Evolutionary conservation across 73 alveolate genomes (phyloP), one percentile per base, ranked within the genome.

Genomic region (Paramecium octaurelia): DNA sequence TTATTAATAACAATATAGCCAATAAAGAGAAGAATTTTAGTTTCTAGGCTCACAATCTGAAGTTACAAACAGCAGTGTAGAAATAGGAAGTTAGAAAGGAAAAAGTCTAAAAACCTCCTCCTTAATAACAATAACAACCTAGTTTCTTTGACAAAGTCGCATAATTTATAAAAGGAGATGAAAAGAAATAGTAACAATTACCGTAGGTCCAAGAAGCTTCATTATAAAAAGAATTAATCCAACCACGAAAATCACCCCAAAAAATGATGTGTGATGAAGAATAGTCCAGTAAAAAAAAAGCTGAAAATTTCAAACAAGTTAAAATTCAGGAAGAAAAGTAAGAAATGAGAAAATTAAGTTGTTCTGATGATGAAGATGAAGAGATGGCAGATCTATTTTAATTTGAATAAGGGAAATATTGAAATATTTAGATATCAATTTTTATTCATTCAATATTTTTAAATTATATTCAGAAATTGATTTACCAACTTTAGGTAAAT

Each of bases 401-500:
- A 54, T 54, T 54, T 54, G 69, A 54, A 54, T 54, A 54, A 54
- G 69, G 69, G 21, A 54, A 54, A 54, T 54, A 54, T 54, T 54
- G 69, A 54, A 54, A n/a, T 54, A 48, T 48, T 14, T 4, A 14
- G 16, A 44, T 44, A 10, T 44, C 8, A 6, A 36, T 40, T 40
- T 40, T 40, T 40, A 40, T 40, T 40, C 3, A 40, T 40, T 40
- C 0, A 40, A 2, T 40, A 2, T 40, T 40, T 27, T 40, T 40
- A 40, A 7, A 40, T 40, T 10, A 40, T 40, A 40, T 31, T 80
- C 91, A 80, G 23, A 80, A 80, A 80, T 80, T 80, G 48, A 80
- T 80, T 46, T 80, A 80, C 91, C 91, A 80, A 31, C 57, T 31
- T 23, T 46, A 31, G 9, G 91, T 80, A 10, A 80, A 80, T 48